Evolutionary conservation across 2,329 filamentous ascomycete genomes (phyloP).

Genomic region (Albifimbria verrucaria): DNA sequence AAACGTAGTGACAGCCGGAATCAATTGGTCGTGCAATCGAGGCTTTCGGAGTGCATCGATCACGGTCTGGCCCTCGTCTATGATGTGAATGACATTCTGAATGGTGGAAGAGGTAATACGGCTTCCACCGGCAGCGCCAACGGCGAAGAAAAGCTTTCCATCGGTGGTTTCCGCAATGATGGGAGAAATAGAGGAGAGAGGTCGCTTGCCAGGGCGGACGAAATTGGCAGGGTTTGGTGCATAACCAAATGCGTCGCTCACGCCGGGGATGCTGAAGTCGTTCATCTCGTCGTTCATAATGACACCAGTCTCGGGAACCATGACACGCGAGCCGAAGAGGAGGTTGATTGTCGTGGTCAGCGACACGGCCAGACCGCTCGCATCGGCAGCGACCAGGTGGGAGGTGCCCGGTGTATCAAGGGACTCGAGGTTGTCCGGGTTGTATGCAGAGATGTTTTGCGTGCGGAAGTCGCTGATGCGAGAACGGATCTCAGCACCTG

Average conservation of each 20-base stretch:
- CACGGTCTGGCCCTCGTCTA: constrained; percentile 64
- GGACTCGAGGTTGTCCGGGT: constrained; percentile 43
- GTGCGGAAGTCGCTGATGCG: constrained; percentile 41
- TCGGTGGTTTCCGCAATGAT: constrained; percentile 72
- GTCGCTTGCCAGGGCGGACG: constrained; percentile 72
- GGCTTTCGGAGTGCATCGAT: constrained; percentile 63
- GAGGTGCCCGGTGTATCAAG: constrained; percentile 64
- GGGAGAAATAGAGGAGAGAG: constrained; percentile 73
- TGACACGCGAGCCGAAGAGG: constrained; percentile 70
- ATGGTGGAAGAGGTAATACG: constrained; percentile 80
- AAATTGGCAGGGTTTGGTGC: constrained; percentile 72
- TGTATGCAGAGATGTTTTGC: constrained; percentile 37
- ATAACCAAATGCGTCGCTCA: constrained; percentile 73
- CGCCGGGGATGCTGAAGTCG: constrained; percentile 75
- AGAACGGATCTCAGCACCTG: constrained; percentile 49
- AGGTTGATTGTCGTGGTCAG: constrained; percentile 81
- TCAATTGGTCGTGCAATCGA: constrained; percentile 78
- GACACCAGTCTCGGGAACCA: constrained; percentile 78
- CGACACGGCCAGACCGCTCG: constrained; percentile 67
- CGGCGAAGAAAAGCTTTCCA: constrained; percentile 65
- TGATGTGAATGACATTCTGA: constrained; percentile 71
- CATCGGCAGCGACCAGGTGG: constrained; percentile 66
- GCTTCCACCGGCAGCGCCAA: constrained; percentile 78
- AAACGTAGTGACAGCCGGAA: constrained; percentile 65
- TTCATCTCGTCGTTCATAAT: constrained; percentile 65